Evolutionary conservation across 495 filamentous ascomycete species (phyloP), one percentile per base, ranked within the genome.

Genomic region (Eremomyces bilateralis): DNA sequence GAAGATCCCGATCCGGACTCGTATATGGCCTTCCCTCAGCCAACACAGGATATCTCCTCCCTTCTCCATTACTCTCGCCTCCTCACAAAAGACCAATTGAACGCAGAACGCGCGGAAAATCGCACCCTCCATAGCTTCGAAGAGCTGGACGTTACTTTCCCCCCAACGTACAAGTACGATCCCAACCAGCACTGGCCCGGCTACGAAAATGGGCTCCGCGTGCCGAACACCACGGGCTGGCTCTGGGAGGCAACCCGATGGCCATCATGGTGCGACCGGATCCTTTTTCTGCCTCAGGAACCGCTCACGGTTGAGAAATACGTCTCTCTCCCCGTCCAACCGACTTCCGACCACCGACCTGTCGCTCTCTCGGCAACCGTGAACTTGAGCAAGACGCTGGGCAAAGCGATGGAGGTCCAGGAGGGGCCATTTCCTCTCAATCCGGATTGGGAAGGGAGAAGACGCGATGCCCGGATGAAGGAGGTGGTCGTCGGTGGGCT

Each of bases 221-320:
- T 10, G 10, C 16, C 33, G 17, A 19, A 19, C 20, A 11, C n/a
- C 6, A 57, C 69, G 8, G 55, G 63, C 12, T 91, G 80, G 80
- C 53, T 56, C 24, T 92, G 80, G 69, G 72, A 80, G 17, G 57
- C 53, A 29, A 72, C 80, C 46, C 72, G 88, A 25, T 92, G 74
- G 69, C 88, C 88, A 1, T 76, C 76, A 47, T 97, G 88, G 85
- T 90, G 80, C 41, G 88, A 97, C 52, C 71, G 88, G 10, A 73
- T 97, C 28, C 56, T 97, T 13, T 94, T 69, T 46, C 61, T 81
- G 11, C 41, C 43, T 11, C 27, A 46, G 0, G 31, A 42, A 4
- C 11, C 31, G 4, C 33, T 28, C 15, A 15, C 8, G 24, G 21
- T 36, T 1, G 46, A 59, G 10, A 60, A 54, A 21, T 97, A 97